Evolutionary conservation across 176 grass and related monocot species (phyloP), one percentile per base, ranked within the genome.

Genomic region (Ampelocalamus luodianensis): DNA sequence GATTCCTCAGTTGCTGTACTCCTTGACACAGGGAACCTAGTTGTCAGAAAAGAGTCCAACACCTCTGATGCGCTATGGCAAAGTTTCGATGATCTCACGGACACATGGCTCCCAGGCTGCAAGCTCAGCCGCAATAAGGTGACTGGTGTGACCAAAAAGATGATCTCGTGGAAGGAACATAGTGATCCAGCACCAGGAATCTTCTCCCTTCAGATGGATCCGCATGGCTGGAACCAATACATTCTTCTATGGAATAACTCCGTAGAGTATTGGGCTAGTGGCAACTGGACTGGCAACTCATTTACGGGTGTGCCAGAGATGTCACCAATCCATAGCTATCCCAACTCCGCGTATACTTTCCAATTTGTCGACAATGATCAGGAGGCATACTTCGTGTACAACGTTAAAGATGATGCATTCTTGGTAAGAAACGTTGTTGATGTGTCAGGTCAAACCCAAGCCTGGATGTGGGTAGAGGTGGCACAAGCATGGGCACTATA

Each of bases 101-200:
- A 91, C 64, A 88, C 90, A 20, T 91, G 80, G 85, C 77, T 91
- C 10, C 85, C 90, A 8, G 90, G 77, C 7, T 66, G 58, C 44
- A 91, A 88, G 26, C 51, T 91, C 8, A 63, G 81, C 16, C 38
- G 71, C n/a, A 87, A 87, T 43, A 91, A 91, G 34, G 29, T 26
- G 51, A 87, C 85, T 0, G 77, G 81, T 1, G 20, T 34, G 3
- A 11, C 54, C 68, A 79, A 66, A 55, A 69, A 5, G 1, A 60
- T 91, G 56, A 71, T 78, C 22, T 58, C 76, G 49, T 91, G 89
- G 89, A 91, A 87, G 66, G 73, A 87, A 71, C 16, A 1, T 24
- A 61, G 62, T 56, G 81, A 91, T 54, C 89, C 89, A 44, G 37
- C 89, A 17, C 51, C 80, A 2, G 89, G 89, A n/a, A 8, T 76